Evolutionary conservation across 495 filamentous ascomycete genomes (phyloP), one percentile per base, ranked within the genome.

Genomic region (Peziza echinospora): DNA sequence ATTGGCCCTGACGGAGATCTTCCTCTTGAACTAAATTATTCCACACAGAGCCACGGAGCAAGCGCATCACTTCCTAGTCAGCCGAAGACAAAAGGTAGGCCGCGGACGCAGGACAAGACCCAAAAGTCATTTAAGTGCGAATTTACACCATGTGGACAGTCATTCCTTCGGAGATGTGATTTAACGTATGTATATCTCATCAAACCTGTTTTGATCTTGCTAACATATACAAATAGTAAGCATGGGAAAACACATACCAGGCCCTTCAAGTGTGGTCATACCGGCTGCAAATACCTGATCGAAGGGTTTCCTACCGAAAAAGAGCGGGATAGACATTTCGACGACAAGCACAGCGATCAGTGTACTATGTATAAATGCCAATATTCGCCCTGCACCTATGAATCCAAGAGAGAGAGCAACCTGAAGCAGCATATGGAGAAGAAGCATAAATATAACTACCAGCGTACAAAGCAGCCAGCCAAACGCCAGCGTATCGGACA

Each of bases 401-500:
- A 82, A 55, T 93, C 85, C 39, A 94, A 93, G 68, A 78, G 89
- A 23, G 81, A 93, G 65, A 89, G 81, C 61, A 97, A 97, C 64
- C 92, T 84, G 73, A 96, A 96, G 63, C 89, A 97, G 63, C 89
- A 97, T 63, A 97, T 97, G 89, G 89, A 97, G 66, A 97, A 96
- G 62, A 77, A 84, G 0, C 89, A 97, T 56, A 76, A 77, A 39
- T 96, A 84, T 77, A 67, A 69, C 3, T 97, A 97, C 51, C 73
- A 82, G 51, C 80, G 89, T 28, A 84, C 83, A 43, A 93, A 93
- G 71, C 84, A 79, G 64, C n/a, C n/a, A n/a, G n/a, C n/a, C n/a
- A n/a, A n/a, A n/a, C n/a, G n/a, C n/a, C n/a, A n/a, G n/a, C n/a
- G n/a, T n/a, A n/a, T n/a, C n/a, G n/a, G n/a, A n/a, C n/a, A n/a